Percentiles rank a stretch among this genome's conserved stretches.
Evolutionary conservation across 2,329 filamentous ascomycete genomes (phyloP).

Genomic region (Botrytis pseudocinerea): DNA sequence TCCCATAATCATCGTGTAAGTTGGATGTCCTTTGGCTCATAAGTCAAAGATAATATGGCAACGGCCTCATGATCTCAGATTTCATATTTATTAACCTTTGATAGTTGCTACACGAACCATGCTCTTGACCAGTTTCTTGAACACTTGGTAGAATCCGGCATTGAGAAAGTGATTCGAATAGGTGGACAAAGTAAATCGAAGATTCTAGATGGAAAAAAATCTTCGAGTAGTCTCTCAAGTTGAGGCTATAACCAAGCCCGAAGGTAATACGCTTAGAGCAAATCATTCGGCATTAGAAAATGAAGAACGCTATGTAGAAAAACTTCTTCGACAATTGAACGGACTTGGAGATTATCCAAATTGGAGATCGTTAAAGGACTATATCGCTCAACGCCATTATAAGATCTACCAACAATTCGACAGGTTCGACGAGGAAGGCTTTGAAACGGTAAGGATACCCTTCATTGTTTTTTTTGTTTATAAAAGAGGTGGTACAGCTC

Average conservation of each 20-base stretch:
- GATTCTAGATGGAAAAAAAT: slow-evolving; percentile 33
- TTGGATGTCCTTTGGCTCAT: not conserved
- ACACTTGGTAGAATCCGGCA: slow-evolving; percentile 46
- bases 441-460: slow-evolving; percentile 22
- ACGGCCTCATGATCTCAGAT: not conserved
- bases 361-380: slow-evolving; percentile 25
- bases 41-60: not conserved
- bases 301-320: slow-evolving; percentile 21
- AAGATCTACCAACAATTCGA: slow-evolving; percentile 30
- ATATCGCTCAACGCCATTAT: slow-evolving; percentile 27
- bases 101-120: slow-evolving; percentile 40
- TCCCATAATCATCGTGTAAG: slow-evolving; percentile 43
- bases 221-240: slow-evolving; percentile 29
- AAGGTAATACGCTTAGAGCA: slow-evolving; percentile 26
- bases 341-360: slow-evolving; percentile 21
- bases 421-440: slow-evolving; percentile 29
- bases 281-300: slow-evolving; percentile 25
- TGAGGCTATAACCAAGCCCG: slow-evolving; percentile 27
- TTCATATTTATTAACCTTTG: not conserved
- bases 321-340: slow-evolving; percentile 21
- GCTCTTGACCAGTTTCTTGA: slow-evolving; percentile 49
- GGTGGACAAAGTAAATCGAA: slow-evolving; percentile 39
- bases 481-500: not conserved
- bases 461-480: not conserved
- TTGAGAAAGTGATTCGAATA: slow-evolving; percentile 52